Evolutionary conservation across 495 filamentous ascomycete genomes (phyloP), one percentile per base, ranked within the genome.

Genomic region (Pseudotulostoma volvatum): DNA sequence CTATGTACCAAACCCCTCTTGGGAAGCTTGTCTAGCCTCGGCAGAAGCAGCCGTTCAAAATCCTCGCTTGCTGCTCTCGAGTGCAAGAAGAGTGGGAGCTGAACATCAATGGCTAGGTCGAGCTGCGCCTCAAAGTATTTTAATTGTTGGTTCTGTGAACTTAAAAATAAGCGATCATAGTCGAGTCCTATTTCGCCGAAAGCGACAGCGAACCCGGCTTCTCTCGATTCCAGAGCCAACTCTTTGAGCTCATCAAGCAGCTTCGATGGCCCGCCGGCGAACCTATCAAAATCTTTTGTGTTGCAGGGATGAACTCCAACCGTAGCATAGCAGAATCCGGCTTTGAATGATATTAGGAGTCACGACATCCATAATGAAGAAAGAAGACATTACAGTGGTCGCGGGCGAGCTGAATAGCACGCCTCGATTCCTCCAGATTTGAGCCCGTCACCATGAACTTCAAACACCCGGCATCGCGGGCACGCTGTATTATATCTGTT

Each of bases 121-220:
- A 81, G 73, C 52, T 96, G 90, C 3, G 68, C 68, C 3, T 73
- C 72, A 52, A 97, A 97, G 43, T 83, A 92, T 45, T 81, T 77
- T 5, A 86, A 67, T 51, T 97, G 90, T 3, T 74, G 64, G 18
- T 84, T 79, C 34, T 74, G 79, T 1, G 73, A 66, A 48, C 74
- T 81, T 48, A 86, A 75, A 48, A 79, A 78, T 9, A 97, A 60
- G 2, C 90, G 73, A 57, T 97, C 90, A 52, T 96, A 97, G 59
- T 97, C 90, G 1, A 97, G 74, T 7, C 90, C 90, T 40, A 97
- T 84, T 53, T 97, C 90, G 31, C 90, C 90, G 52, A 95, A 93
- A 15, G 90, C 92, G 9, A 83, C 77, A 14, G 68, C 66, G 18
- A 67, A 67, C 33, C 67, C 73, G 18, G 56, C 49, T 34, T 55